A percentile compares a stretch with the other conserved stretches of the same genome.
Evolutionary conservation across 108 stramenopile species (phyloP).

Genomic region (Nitzschia sp.): DNA sequence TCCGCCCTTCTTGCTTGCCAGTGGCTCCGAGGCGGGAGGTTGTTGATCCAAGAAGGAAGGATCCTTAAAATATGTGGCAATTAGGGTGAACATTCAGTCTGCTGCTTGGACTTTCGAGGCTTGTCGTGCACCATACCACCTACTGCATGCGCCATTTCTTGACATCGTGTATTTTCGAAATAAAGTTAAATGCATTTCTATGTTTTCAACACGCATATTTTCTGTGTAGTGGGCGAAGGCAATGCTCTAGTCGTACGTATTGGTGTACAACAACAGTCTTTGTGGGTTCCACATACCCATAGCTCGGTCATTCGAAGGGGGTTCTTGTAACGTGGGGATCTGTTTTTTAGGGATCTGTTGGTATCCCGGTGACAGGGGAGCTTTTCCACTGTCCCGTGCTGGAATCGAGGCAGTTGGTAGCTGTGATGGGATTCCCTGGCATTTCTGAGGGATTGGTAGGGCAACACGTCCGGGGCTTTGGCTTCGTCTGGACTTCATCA

Average conservation of each 20-base stretch:
- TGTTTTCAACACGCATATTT: background rate
- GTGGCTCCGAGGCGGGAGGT: slow-evolving; percentile 55
- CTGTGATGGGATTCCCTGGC: no score
- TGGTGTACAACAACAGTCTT: no score
- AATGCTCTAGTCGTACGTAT: no score
- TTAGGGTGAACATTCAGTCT: no score
- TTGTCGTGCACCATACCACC: slow-evolving; percentile 14
- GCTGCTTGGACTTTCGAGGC: background rate
- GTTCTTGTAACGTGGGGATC: no score
- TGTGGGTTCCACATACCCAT: no score
- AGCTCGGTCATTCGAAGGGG: no score
- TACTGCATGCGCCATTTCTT: slow-evolving; percentile 18
- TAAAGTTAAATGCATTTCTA: slow-evolving; percentile 4
- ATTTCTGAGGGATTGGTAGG: background rate
- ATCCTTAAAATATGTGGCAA: slow-evolving; percentile 15
- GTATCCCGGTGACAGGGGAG: no score
- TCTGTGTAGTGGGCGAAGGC: no score
- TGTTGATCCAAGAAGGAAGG: slow-evolving; percentile 15
- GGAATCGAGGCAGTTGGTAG: background rate
- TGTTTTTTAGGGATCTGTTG: no score
- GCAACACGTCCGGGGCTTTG: no score
- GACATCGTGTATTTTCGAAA: slow-evolving; percentile 2
- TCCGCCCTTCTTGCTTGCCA: slow-evolving; percentile 77
- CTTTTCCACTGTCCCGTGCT: no score
- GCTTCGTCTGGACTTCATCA: background rate